Base-by-base conservation (phyloP, 2,329 filamentous ascomycete genomes). In the Cladosporium sp. region DNA sequence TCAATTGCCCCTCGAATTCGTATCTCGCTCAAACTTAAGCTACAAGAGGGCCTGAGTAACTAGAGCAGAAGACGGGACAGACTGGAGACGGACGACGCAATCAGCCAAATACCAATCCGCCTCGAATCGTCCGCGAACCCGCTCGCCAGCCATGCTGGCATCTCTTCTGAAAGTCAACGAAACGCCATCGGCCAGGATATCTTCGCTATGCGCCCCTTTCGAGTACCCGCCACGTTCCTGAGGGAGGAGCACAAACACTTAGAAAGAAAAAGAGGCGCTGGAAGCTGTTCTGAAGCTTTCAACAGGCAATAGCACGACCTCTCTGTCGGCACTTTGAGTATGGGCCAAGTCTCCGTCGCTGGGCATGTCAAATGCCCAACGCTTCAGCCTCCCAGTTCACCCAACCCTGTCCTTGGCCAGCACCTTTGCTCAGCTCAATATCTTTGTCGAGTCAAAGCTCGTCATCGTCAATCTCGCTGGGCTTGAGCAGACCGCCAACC, bases 401-500 rank as follows among this genome's bases (percentile, higher is more conserved):
- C 43, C 51, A 46, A 28, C 43, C 43, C 5, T 35, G 18, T 16
- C 28, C 45, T n/a, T 40, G 37, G 10, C 40, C 32, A 9, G 49
- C 46, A 28, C 61, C 61, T 43, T 46, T 50, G 53, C 59, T 61
- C 35, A 63, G 43, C 13, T 44, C 63, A 56, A 72, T 66, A 57
- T 72, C 72, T 64, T 72, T 66, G 61, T 82, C 74, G 58, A 91
- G 88, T 95, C 90, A 96, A 72, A 91, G 79, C 73, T 91, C 87
- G 65, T 79, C 73, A 56, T 86, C 84, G 48, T 90, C 92, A 67
- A 98, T 82, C 70, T 98, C 93, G n/a, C 90, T 93, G 46, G 93
- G 95, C 78, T 98, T 97, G 66, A 98, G 78, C 56, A 98, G 78
- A 65, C 95, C 93, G 61, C 93, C 91, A 52, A 98, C 89, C 78